Evolutionary conservation across 192 early-diverging fungal species (phyloP).

Genomic region (Coemansia sp.): DNA sequence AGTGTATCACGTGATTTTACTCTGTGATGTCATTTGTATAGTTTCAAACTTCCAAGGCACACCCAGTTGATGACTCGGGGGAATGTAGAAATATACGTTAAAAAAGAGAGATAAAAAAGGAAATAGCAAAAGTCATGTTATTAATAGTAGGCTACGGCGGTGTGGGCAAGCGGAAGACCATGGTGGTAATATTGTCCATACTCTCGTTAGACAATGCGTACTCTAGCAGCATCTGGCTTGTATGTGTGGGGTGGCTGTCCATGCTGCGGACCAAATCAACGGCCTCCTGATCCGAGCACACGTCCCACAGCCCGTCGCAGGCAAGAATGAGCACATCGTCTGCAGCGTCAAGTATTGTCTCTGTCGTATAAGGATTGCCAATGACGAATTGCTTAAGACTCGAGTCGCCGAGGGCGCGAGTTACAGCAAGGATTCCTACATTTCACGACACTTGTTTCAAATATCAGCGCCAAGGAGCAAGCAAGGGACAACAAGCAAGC

Average conservation of each 20-base stretch:
- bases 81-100: neutral
- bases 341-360: slow-evolving; percentile 71
- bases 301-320: slow-evolving; percentile 99
- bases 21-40: no score
- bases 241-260: slow-evolving; percentile 71
- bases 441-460: slow-evolving; percentile 28
- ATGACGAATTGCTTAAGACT: slow-evolving; percentile 97
- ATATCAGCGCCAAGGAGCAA: neutral
- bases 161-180: slow-evolving; percentile 70
- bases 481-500: neutral
- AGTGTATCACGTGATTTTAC: slow-evolving; percentile 21
- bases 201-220: slow-evolving; percentile 90
- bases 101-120: neutral
- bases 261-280: slow-evolving; percentile 80
- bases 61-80: no score
- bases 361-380: slow-evolving; percentile 94
- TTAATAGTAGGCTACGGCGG: neutral
- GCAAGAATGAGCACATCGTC: slow-evolving; percentile 91
- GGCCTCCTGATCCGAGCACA: slow-evolving; percentile 92
- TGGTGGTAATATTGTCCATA: slow-evolving; percentile 92
- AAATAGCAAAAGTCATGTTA: neutral
- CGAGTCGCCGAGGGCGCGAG: slow-evolving; percentile 91
- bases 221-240: slow-evolving; percentile 76
- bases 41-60: neutral
- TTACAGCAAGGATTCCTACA: slow-evolving; percentile 87